Evolutionary conservation across 1,284 basidiomycete species (phyloP).

Genomic region (Papiliotrema terrestris): DNA sequence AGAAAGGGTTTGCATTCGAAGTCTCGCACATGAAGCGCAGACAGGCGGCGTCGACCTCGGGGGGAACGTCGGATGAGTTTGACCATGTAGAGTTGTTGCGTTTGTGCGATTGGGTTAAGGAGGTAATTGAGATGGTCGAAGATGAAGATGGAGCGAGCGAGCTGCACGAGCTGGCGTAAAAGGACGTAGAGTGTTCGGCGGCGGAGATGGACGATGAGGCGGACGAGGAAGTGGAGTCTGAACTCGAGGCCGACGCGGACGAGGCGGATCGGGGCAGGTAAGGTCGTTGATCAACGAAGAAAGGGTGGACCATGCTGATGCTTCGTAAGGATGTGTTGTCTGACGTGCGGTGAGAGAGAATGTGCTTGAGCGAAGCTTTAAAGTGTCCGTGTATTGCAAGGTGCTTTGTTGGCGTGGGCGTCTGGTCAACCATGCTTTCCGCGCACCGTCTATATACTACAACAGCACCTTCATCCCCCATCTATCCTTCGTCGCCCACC

Average conservation of each 20-base stretch:
- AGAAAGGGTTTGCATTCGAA: background rate
- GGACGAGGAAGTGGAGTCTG: too few relatives aligned
- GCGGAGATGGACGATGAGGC: background rate
- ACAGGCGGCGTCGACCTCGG: slow-evolving; percentile 1
- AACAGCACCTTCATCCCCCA: background rate
- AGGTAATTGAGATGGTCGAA: background rate
- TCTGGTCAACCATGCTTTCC: too few relatives aligned
- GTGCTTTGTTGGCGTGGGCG: too few relatives aligned
- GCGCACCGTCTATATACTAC: too few relatives aligned
- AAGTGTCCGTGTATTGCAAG: background rate
- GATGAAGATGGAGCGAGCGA: background rate
- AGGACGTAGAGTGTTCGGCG: too few relatives aligned
- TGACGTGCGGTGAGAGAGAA: background rate
- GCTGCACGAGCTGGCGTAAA: too few relatives aligned
- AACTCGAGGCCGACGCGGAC: background rate
- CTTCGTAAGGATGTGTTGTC: background rate
- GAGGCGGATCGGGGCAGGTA: slow-evolving; percentile 11
- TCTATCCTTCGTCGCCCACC: background rate
- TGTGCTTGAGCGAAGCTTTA: background rate
- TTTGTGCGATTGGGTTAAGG: background rate
- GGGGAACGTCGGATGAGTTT: background rate
- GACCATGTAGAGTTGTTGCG: background rate
- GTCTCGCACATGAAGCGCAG: background rate
- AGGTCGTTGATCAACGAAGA: slow-evolving; percentile 11
- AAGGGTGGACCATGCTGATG: slow-evolving; percentile 11